Evolutionary conservation across 495 filamentous ascomycete genomes (phyloP).

Genomic region (Parathielavia hyrcaniae): DNA sequence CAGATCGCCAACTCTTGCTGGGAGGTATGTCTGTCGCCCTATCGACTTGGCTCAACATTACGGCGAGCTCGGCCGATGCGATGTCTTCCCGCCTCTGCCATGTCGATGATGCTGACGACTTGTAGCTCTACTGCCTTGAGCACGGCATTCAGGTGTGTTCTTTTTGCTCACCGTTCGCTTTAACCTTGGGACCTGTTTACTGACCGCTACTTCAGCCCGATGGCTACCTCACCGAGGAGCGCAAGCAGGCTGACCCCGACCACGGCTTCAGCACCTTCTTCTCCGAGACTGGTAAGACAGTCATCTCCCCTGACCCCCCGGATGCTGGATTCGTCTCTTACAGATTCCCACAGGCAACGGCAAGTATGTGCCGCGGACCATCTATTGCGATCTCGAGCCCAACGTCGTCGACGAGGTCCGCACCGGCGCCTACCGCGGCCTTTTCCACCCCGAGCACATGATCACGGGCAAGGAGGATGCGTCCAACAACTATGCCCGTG

Average conservation of each 20-base stretch:
- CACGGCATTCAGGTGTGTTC: constrained; percentile 93
- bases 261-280: constrained; percentile 99
- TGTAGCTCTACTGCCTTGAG: constrained; percentile 97
- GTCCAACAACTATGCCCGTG: constrained; percentile 98
- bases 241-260: constrained; percentile 84
- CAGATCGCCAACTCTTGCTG: constrained; percentile 99
- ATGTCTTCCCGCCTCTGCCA: background rate
- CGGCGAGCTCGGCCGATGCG: background rate
- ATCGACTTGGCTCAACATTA: no score
- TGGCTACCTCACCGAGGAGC: constrained; percentile 97
- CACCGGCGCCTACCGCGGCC: constrained; percentile 87
- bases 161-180: background rate
- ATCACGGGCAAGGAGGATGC: constrained; percentile 99
- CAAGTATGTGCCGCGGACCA: constrained; percentile 97
- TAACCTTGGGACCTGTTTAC: constrained; percentile 12
- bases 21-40: constrained; percentile 66
- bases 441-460: constrained; percentile 99
- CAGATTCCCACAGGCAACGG: constrained; percentile 64
- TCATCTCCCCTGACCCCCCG: background rate
- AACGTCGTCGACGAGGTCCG: constrained; percentile 99
- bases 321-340: background rate
- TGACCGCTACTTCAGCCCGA: constrained; percentile 68
- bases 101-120: constrained; percentile 21
- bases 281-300: constrained; percentile 86
- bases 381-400: constrained; percentile 99